phyloP scores from a whole-genome alignment of 2,329 filamentous ascomycete species.

The Aspergillus quadrilineatus region DNA sequence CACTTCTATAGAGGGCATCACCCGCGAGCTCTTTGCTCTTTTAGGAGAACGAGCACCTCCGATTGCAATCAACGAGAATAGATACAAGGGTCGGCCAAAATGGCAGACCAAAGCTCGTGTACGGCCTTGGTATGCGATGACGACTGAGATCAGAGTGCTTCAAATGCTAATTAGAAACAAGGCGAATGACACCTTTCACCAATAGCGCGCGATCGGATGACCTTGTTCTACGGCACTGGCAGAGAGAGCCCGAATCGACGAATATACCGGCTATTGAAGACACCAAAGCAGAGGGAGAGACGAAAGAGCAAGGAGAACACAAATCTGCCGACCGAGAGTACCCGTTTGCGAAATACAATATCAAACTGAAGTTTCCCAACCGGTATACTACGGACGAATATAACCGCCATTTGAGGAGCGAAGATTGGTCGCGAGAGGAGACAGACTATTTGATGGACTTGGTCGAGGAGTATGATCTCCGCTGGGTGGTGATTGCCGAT shows the following conservation, averaged over 20 bases:
- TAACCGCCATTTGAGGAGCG: constrained; percentile 66
- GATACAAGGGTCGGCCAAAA: constrained; percentile 53
- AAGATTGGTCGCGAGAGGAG: constrained; percentile 87
- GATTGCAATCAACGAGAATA: constrained; percentile 53
- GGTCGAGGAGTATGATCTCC: constrained; percentile 75
- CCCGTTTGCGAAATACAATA: constrained; percentile 82
- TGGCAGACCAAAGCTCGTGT: constrained; percentile 46
- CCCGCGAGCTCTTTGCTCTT: constrained; percentile 51
- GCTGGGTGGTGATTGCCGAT: constrained; percentile 90
- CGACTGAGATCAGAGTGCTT: background rate
- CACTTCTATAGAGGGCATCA: constrained; percentile 46
- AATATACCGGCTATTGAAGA: constrained; percentile 39
- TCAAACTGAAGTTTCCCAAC: constrained; percentile 71
- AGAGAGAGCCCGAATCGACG: constrained; percentile 58
- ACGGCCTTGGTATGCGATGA: constrained; percentile 44
- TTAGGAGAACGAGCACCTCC: constrained; percentile 54
- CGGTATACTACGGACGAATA: constrained; percentile 85
- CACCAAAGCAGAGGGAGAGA: constrained; percentile 38
- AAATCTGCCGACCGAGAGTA: constrained; percentile 48
- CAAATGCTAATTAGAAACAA: constrained; percentile 34
- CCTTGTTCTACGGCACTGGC: constrained; percentile 78
- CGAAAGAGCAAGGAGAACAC: constrained; percentile 36
- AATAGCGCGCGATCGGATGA: constrained; percentile 75
- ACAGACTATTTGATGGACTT: constrained; percentile 85
- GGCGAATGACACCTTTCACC: constrained; percentile 69